Base-by-base conservation (phyloP, 23 red algal species). In the Agarophyton chilense region DNA sequence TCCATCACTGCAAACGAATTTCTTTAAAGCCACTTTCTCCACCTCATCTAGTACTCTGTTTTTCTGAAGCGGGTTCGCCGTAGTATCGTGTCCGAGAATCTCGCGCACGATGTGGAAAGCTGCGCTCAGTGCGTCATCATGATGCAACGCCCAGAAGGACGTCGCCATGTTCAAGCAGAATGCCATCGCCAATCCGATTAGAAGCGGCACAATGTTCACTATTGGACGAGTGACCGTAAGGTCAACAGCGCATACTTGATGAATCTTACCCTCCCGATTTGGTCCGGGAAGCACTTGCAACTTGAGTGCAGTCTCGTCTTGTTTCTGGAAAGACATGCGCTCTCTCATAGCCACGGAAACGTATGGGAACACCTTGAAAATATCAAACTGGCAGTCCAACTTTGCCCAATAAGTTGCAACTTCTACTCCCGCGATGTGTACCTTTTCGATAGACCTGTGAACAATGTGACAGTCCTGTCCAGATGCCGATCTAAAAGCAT, bases 21-120 rank as follows among this genome's bases (percentile, higher is more conserved):
- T 83, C 25, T 26, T 25, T 25, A 83, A 54, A 5, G 49, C 49
- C 0, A n/a, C n/a, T n/a, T n/a, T n/a, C n/a, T n/a, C n/a, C n/a
- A n/a, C n/a, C n/a, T n/a, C n/a, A n/a, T n/a, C n/a, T n/a, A n/a
- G n/a, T n/a, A n/a, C n/a, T n/a, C n/a, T n/a, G n/a, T n/a, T n/a
- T n/a, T n/a, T 40, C 47, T 79, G 50, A 26, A 83, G 79, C 12
- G 79, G 79, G 25, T 83, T 83, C 31, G 53, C 42, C 8, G 31
- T 31, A 19, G 47, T 33, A 19, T 83, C 56, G 31, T 83, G 79
- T 0, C 79, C 79, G 14, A 83, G 26, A 19, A 61, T 41, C 50
- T 83, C 79, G 21, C 58, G 53, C 1, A 67, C 58, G 13, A 83
- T 9, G 29, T 83, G 79, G 47, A 83, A 83, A 2, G 34, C 79